These are phyloP conservation scores for Penicillium occitanis DNA, from an alignment of 2,329 filamentous ascomycete genomes.

Conservation along the genomic window DNA sequence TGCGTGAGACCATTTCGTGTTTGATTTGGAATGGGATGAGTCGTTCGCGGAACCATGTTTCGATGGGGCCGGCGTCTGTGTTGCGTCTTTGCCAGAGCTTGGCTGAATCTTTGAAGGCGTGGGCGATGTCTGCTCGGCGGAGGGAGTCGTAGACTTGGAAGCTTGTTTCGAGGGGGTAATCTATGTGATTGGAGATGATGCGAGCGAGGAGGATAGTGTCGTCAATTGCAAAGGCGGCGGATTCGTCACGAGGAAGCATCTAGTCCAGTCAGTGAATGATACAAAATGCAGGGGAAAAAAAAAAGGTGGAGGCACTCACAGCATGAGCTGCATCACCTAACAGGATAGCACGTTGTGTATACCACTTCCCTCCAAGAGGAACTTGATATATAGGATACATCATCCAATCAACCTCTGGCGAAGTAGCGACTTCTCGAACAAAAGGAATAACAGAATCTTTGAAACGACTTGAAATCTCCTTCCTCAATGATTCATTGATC, in stretches of 20 bases:
- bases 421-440: constrained; percentile 37
- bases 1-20: constrained; percentile 30
- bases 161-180: constrained; percentile 32
- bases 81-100: constrained; percentile 41
- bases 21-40: constrained; percentile 38
- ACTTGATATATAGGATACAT: constrained; percentile 49
- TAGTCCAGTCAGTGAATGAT: constrained; percentile 21
- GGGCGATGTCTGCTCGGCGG: constrained; percentile 39
- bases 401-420: constrained; percentile 37
- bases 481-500: constrained; percentile 37
- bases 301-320: constrained; percentile 30
- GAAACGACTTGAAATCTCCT: constrained; percentile 40
- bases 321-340: constrained; percentile 51
- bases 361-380: constrained; percentile 41
- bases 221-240: constrained; percentile 47
- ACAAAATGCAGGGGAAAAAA: neutral
- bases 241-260: constrained; percentile 52
- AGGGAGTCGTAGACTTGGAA: constrained; percentile 43
- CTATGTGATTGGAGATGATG: constrained; percentile 36
- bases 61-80: constrained; percentile 39
- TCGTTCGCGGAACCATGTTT: constrained; percentile 41
- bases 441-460: constrained; percentile 36
- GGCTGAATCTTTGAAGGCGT: constrained; percentile 41
- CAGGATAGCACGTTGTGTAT: constrained; percentile 41
- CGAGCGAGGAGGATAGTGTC: constrained; percentile 47